Evolutionary conservation across 495 filamentous ascomycete species (phyloP), one percentile per base, ranked within the genome.

Genomic region (Elasticomyces elasticus): DNA sequence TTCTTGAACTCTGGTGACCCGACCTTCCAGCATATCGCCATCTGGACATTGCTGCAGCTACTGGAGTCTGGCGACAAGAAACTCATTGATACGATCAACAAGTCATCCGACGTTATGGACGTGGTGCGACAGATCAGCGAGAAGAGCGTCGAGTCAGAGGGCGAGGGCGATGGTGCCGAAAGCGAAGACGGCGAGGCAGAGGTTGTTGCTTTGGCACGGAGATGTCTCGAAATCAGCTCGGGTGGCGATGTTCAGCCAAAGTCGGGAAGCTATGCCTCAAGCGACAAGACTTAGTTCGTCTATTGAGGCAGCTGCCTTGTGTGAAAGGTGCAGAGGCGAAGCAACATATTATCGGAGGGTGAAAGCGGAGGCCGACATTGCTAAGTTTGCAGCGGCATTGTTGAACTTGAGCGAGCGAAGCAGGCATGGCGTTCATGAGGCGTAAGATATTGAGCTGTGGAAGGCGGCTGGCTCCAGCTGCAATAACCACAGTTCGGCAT

Each of bases 21-120:
- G 12, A 98, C 92, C 1, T 98, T 98, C 75, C 92, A 98, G 66
- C 92, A 98, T 67, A 98, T 98, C 62, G 91, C 92, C 31, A 96
- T 96, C 59, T 98, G 92, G 92, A 98, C 92, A 0, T 73, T 98
- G 41, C 80, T 97, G 10, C 92, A 98, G 64, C 79, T 98, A 1
- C 79, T 97, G 17, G 92, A 98, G 68, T 95, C 92, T 0, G 89
- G 92, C 64, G 90, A 98, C 61, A 78, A 82, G 66, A 83, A 81
- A 50, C 76, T 98, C 30, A 84, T 95, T 42, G 79, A 79, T 23
- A 80, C 87, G 22, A 96, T 98, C 52, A 80, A 85, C 48, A 83
- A 90, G 60, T 87, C 89, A 5, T 83, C 90, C 33, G 86, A 91
- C 49, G 81, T 98, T 62, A 83, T 97, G 25, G 79, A 86, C 33